phyloP scores from a whole-genome alignment of 108 stramenopile species.

The Mayamaea pseudoterrestris region DNA sequence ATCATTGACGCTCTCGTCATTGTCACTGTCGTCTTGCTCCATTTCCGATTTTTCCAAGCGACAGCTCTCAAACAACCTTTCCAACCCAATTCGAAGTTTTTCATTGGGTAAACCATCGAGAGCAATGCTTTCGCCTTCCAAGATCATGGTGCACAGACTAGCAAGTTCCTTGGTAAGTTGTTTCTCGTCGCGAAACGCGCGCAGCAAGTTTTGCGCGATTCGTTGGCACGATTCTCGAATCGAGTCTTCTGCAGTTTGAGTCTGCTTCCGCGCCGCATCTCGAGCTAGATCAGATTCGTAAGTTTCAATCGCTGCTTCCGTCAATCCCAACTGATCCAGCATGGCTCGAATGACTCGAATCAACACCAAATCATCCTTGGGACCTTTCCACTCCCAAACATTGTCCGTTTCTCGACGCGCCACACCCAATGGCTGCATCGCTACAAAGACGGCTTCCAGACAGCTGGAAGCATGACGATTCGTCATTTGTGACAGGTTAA shows the following conservation, averaged over 20 bases:
- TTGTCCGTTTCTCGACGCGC: slow-evolving; percentile 1
- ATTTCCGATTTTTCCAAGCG: slow-evolving; percentile 62
- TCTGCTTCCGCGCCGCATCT: background rate
- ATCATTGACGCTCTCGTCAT: slow-evolving; percentile 4
- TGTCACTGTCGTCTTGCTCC: slow-evolving; percentile 34
- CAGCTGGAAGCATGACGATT: slow-evolving; percentile 10
- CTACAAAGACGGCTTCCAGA: slow-evolving; percentile 13
- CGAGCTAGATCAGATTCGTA: background rate
- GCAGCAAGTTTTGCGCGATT: background rate
- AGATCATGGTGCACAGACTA: slow-evolving; percentile 42
- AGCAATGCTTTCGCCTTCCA: slow-evolving; percentile 54
- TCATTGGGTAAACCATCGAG: slow-evolving; percentile 62
- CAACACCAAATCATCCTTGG: slow-evolving; percentile 17
- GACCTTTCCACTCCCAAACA: slow-evolving; percentile 23
- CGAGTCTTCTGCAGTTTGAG: background rate
- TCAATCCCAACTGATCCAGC: slow-evolving; percentile 55
- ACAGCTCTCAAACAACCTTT: slow-evolving; percentile 38
- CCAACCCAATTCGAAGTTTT: slow-evolving; percentile 37
- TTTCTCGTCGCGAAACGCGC: slow-evolving; percentile 1
- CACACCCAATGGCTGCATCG: slow-evolving; percentile 20
- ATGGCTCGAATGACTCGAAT: slow-evolving; percentile 34
- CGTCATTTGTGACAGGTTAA: slow-evolving; percentile 29
- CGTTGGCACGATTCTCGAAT: background rate
- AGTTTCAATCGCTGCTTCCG: slow-evolving; percentile 28
- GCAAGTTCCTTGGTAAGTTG: slow-evolving; percentile 32